A percentile compares a stretch with the other conserved stretches of the same genome.
phyloP scores from a whole-genome alignment of 2,329 filamentous ascomycete genomes.

The Alternaria viburni region DNA sequence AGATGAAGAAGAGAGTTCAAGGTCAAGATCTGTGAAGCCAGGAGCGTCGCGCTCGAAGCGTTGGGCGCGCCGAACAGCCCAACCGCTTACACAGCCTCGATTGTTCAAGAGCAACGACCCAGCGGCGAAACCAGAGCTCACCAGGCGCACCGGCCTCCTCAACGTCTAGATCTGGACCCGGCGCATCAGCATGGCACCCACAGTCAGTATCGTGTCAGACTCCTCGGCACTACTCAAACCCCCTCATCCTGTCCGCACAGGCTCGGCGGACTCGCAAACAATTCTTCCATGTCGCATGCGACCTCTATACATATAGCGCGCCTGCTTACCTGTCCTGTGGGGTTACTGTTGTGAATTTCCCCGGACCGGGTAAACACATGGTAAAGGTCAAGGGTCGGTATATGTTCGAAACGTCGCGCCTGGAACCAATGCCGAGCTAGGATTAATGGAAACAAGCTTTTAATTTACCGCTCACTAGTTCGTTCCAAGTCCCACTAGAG shows the following conservation, averaged over 20 bases:
- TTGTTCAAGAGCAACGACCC: background rate
- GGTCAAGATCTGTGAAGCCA: background rate
- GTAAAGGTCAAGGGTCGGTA: constrained; percentile 11
- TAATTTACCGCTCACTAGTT: constrained; percentile 4
- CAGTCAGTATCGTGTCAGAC: background rate
- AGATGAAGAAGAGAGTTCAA: constrained; percentile 23
- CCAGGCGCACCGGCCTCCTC: background rate
- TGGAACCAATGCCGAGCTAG: constrained; percentile 7
- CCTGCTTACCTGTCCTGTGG: background rate
- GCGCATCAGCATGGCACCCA: background rate
- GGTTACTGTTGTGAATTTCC: background rate
- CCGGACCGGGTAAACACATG: constrained; percentile 9
- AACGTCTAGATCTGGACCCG: background rate
- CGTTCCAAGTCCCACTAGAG: background rate
- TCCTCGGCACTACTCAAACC: background rate
- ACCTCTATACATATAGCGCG: background rate
- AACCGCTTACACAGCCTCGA: background rate
- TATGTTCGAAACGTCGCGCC: constrained; percentile 3
- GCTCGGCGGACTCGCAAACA: background rate
- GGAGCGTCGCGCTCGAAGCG: background rate
- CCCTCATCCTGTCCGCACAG: background rate
- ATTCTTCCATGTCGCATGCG: background rate
- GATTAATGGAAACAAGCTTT: constrained; percentile 14
- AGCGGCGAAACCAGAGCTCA: background rate
- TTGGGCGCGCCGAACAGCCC: background rate